These are phyloP conservation scores for Teratosphaeria destructans DNA, from an alignment of 2,329 filamentous ascomycete species.

Conservation along the genomic window DNA sequence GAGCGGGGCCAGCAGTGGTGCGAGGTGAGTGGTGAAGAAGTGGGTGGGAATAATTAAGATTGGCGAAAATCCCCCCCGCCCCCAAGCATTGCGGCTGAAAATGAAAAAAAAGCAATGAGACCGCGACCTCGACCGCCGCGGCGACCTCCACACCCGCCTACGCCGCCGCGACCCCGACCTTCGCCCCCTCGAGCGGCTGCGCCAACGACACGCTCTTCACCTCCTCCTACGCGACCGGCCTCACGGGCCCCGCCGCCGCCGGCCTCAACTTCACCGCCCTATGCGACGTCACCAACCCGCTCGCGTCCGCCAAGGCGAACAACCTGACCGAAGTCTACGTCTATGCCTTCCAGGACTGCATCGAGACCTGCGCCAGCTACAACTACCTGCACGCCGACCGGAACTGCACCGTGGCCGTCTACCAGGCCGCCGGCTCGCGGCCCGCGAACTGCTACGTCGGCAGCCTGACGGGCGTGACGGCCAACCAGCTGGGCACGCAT, in stretches of 20 bases:
- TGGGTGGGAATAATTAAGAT: not conserved
- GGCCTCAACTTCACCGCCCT: constrained; percentile 23
- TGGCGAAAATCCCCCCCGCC: not conserved
- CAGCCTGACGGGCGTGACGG: constrained; percentile 7
- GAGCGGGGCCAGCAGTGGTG: constrained; percentile 3
- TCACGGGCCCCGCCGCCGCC: constrained; percentile 6
- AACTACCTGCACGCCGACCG: constrained; percentile 14
- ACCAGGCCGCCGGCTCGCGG: constrained; percentile 14
- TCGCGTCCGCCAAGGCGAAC: constrained; percentile 9
- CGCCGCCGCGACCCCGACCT: constrained; percentile 22
- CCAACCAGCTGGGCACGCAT: constrained; percentile 7
- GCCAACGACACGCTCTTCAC: constrained; percentile 24
- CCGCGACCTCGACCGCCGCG: constrained; percentile 6
- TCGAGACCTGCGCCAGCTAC: constrained; percentile 25
- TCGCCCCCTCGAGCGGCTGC: constrained; percentile 22
- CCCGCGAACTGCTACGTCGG: constrained; percentile 26
- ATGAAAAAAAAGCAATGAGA: not conserved
- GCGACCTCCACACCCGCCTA: constrained; percentile 13
- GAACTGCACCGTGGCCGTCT: constrained; percentile 25
- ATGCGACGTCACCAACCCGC: constrained; percentile 23
- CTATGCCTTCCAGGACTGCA: constrained; percentile 27
- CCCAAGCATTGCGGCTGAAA: constrained; percentile 2
- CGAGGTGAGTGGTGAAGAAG: not conserved
- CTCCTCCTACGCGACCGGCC: constrained; percentile 11
- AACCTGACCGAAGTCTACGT: constrained; percentile 23